Conservation (phyloP, 2,329 filamentous ascomycete genomes). For the Beauveria pseudobassiana region DNA sequence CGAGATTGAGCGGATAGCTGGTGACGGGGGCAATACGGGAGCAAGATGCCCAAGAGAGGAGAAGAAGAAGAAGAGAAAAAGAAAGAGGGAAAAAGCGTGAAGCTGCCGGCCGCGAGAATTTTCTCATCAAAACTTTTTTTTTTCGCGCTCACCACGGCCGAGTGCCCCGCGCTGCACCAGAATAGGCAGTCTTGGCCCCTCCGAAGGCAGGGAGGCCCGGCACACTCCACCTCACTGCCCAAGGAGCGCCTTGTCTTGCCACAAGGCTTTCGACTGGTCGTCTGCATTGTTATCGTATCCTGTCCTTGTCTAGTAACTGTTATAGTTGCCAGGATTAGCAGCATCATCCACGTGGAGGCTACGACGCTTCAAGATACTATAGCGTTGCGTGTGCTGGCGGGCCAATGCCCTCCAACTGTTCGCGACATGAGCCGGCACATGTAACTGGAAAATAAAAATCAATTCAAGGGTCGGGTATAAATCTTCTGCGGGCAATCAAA, state of each 20-base stretch:
- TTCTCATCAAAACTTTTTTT: constrained; percentile 10
- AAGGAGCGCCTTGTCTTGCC: background rate
- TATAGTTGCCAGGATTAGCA: no score
- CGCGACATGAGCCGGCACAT: no score
- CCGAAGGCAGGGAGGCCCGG: background rate
- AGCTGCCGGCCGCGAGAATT: constrained; percentile 6
- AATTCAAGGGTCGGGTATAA: background rate
- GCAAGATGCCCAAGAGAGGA: constrained; percentile 17
- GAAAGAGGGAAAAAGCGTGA: background rate
- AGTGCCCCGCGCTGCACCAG: constrained; percentile 7
- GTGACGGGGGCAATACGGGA: background rate
- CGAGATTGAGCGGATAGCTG: background rate
- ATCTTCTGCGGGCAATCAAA: background rate
- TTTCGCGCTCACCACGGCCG: background rate
- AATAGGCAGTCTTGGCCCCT: constrained; percentile 5
- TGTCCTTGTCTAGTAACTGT: no score
- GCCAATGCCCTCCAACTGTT: background rate
- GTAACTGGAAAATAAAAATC: no score
- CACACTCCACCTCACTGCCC: background rate
- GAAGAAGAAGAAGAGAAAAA: constrained; percentile 10
- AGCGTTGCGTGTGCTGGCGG: background rate
- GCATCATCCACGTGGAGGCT: no score
- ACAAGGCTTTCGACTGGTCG: background rate
- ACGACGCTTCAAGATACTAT: no score
- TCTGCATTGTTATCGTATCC: no score